phyloP scores from a whole-genome alignment of 2,329 filamentous ascomycete genomes.

The Colletotrichum cereale region DNA sequence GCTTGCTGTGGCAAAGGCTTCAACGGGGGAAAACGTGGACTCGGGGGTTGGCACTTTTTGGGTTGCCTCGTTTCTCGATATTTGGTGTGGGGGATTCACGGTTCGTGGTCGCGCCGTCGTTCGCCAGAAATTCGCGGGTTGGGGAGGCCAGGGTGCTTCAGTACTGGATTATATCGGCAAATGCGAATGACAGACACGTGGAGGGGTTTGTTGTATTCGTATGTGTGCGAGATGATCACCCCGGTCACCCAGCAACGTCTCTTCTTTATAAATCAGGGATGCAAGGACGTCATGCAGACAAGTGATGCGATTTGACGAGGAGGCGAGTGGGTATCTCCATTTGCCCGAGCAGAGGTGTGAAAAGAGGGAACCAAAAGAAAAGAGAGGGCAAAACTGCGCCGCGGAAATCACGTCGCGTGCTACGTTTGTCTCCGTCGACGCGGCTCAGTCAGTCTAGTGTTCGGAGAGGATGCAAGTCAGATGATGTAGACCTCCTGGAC shows the following conservation, averaged over 20 bases:
- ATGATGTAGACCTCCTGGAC: constrained; percentile 28
- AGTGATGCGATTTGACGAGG: not conserved
- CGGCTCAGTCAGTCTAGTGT: not conserved
- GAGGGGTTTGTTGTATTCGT: constrained; percentile 22
- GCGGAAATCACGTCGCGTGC: constrained; percentile 4
- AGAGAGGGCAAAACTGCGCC: not conserved
- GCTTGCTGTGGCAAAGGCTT: constrained; percentile 26
- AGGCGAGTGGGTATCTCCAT: not conserved
- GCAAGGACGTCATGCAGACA: constrained; percentile 34
- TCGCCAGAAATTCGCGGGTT: constrained; percentile 9
- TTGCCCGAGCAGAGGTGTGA: not conserved
- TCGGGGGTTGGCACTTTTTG: not conserved
- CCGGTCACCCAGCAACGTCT: constrained; percentile 38
- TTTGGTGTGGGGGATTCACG: constrained; percentile 1
- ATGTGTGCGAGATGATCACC: constrained; percentile 4
- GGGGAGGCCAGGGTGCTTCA: not conserved
- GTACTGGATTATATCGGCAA: constrained; percentile 1
- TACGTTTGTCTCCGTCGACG: constrained; percentile 12
- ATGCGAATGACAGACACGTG: constrained; percentile 13
- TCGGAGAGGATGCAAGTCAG: constrained; percentile 15
- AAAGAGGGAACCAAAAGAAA: not conserved
- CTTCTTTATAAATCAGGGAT: constrained; percentile 36
- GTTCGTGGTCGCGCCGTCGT: constrained; percentile 12
- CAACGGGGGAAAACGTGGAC: constrained; percentile 18
- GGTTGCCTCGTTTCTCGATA: constrained; percentile 29